A percentile compares a stretch with the other conserved stretches of the same genome.
Conservation (phyloP, 2,329 filamentous ascomycete genomes). For the Aspergillus neoniger region DNA sequence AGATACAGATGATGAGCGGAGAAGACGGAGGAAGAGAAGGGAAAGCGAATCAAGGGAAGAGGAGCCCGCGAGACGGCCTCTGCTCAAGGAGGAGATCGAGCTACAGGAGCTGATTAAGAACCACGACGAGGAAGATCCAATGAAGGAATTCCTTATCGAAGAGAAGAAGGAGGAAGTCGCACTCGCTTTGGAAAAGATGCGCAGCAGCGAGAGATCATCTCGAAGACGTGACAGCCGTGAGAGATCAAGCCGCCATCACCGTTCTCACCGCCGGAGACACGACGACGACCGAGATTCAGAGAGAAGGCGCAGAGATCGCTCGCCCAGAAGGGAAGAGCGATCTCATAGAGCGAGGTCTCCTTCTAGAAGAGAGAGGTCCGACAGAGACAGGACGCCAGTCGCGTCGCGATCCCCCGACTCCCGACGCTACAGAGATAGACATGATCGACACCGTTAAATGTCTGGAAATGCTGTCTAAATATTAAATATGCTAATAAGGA, state of each 20-base stretch:
- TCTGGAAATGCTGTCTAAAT: slow-evolving; percentile 5
- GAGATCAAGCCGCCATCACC: slow-evolving; percentile 46
- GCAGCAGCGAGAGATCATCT: slow-evolving; percentile 51
- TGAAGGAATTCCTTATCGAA: slow-evolving; percentile 87
- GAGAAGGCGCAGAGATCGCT: slow-evolving; percentile 32
- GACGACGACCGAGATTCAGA: slow-evolving; percentile 36
- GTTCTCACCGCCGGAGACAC: slow-evolving; percentile 40
- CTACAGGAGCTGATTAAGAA: slow-evolving; percentile 72
- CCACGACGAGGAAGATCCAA: slow-evolving; percentile 94
- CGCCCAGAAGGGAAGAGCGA: slow-evolving; percentile 27
- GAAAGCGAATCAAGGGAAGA: slow-evolving; percentile 48
- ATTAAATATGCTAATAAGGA: slow-evolving; percentile 8
- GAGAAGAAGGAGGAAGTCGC: slow-evolving; percentile 90
- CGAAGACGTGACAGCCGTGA: slow-evolving; percentile 40
- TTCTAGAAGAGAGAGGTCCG: slow-evolving; percentile 30
- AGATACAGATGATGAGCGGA: slow-evolving; percentile 43
- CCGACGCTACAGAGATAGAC: slow-evolving; percentile 32
- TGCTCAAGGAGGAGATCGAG: slow-evolving; percentile 80
- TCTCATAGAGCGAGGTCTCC: slow-evolving; percentile 27
- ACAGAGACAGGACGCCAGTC: slow-evolving; percentile 30
- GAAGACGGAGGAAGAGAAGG: slow-evolving; percentile 34
- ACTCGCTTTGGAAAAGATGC: slow-evolving; percentile 62
- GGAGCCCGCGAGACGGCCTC: slow-evolving; percentile 54
- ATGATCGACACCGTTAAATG: slow-evolving; percentile 34
- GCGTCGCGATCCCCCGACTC: slow-evolving; percentile 34